Evolutionary conservation across 2,329 filamentous ascomycete genomes (phyloP).

Genomic region (Penicillium paneum): DNA sequence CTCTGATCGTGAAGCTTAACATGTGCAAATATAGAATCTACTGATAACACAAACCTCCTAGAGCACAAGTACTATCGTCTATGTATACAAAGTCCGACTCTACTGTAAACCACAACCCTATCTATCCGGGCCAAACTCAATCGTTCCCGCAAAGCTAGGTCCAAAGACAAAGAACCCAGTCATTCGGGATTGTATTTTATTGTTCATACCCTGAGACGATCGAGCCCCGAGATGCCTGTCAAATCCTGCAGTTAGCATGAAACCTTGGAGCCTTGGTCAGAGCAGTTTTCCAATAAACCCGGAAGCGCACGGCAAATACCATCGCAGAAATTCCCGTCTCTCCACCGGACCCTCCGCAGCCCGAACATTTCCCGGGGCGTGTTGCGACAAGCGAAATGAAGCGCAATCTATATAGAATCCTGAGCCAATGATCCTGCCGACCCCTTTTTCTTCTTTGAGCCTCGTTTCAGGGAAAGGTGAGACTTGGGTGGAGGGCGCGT

Average conservation of each 20-base stretch:
- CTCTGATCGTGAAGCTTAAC: too few relatives aligned
- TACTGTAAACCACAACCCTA: slow-evolving; percentile 1
- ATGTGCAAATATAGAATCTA: too few relatives aligned
- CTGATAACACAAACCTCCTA: too few relatives aligned
- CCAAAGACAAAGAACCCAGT: background rate
- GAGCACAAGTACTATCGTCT: background rate
- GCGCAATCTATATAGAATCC: background rate
- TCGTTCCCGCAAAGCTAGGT: slow-evolving; percentile 1
- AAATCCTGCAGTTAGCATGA: background rate
- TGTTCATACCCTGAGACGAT: background rate
- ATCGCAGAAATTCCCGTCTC: background rate
- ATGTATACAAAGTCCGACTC: background rate
- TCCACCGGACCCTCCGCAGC: background rate
- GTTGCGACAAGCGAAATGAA: background rate
- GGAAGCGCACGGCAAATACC: background rate
- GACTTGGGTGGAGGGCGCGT: background rate
- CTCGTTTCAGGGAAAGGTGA: slow-evolving; percentile 7
- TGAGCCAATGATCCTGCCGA: background rate
- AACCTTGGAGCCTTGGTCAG: background rate
- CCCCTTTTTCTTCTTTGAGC: background rate
- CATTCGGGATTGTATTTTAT: background rate
- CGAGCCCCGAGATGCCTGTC: background rate
- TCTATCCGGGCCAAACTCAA: slow-evolving; percentile 8
- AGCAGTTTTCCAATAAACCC: background rate
- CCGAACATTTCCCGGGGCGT: background rate